Base-by-base conservation (phyloP, 2,329 filamentous ascomycete species). In the Ustulina deusta region DNA sequence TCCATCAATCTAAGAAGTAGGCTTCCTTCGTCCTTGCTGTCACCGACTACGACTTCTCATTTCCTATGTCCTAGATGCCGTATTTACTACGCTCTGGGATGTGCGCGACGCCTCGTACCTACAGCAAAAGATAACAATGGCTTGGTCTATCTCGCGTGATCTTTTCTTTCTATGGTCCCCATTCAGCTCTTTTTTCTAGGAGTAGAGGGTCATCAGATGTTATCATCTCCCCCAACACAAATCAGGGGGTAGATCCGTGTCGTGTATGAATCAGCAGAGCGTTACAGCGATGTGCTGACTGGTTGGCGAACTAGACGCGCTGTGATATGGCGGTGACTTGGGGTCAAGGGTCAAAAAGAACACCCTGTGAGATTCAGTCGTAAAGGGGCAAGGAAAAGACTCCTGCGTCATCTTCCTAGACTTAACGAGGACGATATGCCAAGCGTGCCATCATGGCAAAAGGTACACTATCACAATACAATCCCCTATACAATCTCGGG, bases 21-120 rank as follows among this genome's bases (percentile, higher is more conserved):
- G 54, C 54, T 66, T 48, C 59, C 20, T 58, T 66, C 27, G 22
- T 55, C 25, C 22, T 63, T 40, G n/a, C 52, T 25, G 32, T 25
- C 38, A 51, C 6, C 6, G 44, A 42, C 32, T 27, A 57, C 13
- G 27, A 11, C 25, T 57, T 52, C 27, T 57, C 44, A 13, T 52
- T 46, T 44, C 20, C 25, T 17, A 32, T 52, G 3, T 13, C 13
- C 15, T 27, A 7, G 38, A 29, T 13, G 22, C 36, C 11, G 20
- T 40, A 10, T 17, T n/a, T 27, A 48, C 11, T 27, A 55, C n/a
- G 38, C 46, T 25, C 11, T 52, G 20, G n/a, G 25, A 29, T 5
- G 13, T 22, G 15, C 11, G 15, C 44, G 20, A 44, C 38, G 32
- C 20, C 20, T 2, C 48, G 20, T 59, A 34, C 34, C 38, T 6